Evolutionary conservation across 768 basidiomycete genomes (phyloP), one percentile per base, ranked within the genome.

Genomic region (Cubamyces lactineus): DNA sequence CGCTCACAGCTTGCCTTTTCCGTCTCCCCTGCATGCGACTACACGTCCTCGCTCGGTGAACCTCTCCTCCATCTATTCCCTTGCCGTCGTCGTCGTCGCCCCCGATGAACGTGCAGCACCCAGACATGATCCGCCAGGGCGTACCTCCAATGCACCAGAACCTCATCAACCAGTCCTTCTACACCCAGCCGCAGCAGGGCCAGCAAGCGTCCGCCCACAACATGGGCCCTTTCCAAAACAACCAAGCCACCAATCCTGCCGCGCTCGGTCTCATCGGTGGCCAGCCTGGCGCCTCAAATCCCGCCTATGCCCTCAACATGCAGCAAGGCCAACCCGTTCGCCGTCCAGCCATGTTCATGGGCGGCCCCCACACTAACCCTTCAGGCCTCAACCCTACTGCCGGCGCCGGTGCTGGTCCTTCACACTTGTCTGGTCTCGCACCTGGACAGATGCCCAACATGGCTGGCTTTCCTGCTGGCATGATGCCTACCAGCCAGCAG

Each of bases 81-180:
- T 62, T 52, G 21, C 59, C 52, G 48, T 49, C 53, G 47, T 55
- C 43, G 30, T 48, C 40, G 28, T 53, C 39, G 56, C 39, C 54
- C 48, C 30, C 53, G 71, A 86, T 86, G 84, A 86, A 84, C 79
- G 71, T 74, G 67, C 83, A 48, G 41, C 58, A 79, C 57, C 72
- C 71, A 64, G 80, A 85, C 66, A 76, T 85, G 76, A 66, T 85
- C 53, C 80, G 82, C 65, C 67, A 76, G 72, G 73, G 73, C 69
- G 76, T 81, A 64, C 66, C 74, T 45, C 78, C 78, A 70, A 74
- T 80, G 63, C 60, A 75, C 49, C 74, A 73, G 47, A 69, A 70
- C 53, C 78, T 84, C 59, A 65, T 75, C 48, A 66, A 68, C 63
- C 79, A 69, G 57, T 56, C 74, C 43, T 78, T 81, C 66, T 68